These are phyloP conservation scores for Ploettnerulaceae sp. DNA, from an alignment of 2,329 filamentous ascomycete genomes.

Conservation along the genomic window DNA sequence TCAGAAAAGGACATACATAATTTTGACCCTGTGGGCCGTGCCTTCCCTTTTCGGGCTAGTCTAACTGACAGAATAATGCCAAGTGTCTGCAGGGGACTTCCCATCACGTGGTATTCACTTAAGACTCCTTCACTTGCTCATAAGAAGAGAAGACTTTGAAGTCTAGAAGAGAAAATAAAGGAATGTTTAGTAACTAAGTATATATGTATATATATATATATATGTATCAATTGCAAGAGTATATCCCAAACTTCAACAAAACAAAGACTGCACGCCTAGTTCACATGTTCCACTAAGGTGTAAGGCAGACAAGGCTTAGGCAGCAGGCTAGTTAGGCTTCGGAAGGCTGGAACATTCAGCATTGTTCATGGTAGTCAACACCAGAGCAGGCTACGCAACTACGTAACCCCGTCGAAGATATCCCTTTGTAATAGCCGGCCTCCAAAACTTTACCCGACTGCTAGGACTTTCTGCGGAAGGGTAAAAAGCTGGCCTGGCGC, in stretches of 20 bases:
- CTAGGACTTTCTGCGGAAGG: neutral
- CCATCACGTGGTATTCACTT: too few species aligned
- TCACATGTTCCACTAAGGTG: too few species aligned
- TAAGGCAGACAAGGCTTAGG: slow-evolving; percentile 8
- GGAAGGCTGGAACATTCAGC: slow-evolving; percentile 9
- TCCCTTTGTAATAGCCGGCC: neutral
- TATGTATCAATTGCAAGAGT: too few species aligned
- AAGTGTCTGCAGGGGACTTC: too few species aligned
- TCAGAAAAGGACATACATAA: slow-evolving; percentile 13
- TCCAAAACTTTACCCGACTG: neutral
- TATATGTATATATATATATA: too few species aligned
- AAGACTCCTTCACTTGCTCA: too few species aligned
- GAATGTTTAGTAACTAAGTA: too few species aligned
- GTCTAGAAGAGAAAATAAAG: too few species aligned
- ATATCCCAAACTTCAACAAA: too few species aligned
- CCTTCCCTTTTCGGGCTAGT: slow-evolving; percentile 10
- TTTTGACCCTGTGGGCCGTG: slow-evolving; percentile 10
- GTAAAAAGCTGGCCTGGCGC: neutral
- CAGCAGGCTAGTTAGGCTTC: neutral
- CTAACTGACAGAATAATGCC: neutral
- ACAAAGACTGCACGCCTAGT: too few species aligned
- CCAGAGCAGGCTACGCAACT: slow-evolving; percentile 3
- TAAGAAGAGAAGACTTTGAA: too few species aligned
- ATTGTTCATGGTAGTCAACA: neutral
- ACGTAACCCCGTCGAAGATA: slow-evolving; percentile 3